Evolutionary conservation across 345 rosid genomes (phyloP).

Genomic region (Eucalyptus caleyi): DNA sequence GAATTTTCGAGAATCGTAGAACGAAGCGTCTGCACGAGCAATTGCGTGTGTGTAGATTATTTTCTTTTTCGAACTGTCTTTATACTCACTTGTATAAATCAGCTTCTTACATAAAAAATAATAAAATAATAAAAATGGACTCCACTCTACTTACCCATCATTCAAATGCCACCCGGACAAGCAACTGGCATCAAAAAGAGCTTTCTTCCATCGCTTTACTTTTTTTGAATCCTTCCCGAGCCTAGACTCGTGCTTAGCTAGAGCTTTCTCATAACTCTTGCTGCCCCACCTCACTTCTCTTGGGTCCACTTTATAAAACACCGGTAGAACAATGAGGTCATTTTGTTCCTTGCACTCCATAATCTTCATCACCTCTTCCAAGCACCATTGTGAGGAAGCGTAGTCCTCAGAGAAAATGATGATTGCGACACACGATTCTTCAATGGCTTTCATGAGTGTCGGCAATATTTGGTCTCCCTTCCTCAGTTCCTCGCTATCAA

Average conservation of each 20-base stretch:
- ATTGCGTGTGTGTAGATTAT: neutral
- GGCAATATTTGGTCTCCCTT: no score
- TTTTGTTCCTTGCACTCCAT: neutral
- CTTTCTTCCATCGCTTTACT: neutral
- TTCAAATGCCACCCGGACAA: neutral
- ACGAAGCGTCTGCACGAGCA: neutral
- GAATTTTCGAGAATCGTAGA: neutral
- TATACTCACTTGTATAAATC: accelerated
- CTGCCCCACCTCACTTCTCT: neutral
- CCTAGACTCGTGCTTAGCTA: neutral
- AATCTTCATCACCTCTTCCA: no score
- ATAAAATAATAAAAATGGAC: neutral
- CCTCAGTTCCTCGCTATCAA: no score
- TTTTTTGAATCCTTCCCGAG: neutral
- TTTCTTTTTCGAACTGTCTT: accelerated
- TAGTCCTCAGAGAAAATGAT: no score
- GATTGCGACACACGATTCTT: no score
- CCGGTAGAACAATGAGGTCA: neutral
- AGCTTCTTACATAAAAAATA: neutral
- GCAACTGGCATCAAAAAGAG: neutral
- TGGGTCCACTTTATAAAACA: neutral
- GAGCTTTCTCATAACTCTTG: neutral
- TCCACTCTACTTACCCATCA: neutral
- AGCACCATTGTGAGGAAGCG: no score
- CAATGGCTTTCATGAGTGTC: no score